phyloP scores from a whole-genome alignment of 495 filamentous ascomycete species.

The Neurospora terricola region DNA sequence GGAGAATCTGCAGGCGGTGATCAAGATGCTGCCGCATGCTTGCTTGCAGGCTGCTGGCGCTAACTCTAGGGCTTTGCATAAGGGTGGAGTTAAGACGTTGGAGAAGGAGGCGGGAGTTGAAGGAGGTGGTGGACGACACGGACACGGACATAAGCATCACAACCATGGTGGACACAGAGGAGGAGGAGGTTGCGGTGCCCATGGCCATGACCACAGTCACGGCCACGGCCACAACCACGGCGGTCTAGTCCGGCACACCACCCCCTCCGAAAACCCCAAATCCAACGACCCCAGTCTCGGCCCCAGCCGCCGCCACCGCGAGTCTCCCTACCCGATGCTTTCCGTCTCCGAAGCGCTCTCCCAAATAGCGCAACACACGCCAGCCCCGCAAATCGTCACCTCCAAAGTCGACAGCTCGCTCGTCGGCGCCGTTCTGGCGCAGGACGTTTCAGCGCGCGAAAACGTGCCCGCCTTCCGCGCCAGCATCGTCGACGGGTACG shows the following conservation, averaged over 20 bases:
- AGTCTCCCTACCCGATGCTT: conserved; percentile 88
- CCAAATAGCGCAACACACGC: conserved; percentile 62
- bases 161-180: conserved; percentile 36
- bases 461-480: conserved; percentile 86
- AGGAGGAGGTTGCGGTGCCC: conserved; percentile 15
- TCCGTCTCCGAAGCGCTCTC: conserved; percentile 70
- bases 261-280: conserved; percentile 35
- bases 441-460: conserved; percentile 70
- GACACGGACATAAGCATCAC: conserved; percentile 23
- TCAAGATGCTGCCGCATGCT: conserved; percentile 87
- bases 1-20: conserved; percentile 86
- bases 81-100: conserved; percentile 70
- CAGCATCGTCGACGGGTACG: conserved; percentile 97
- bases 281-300: conserved; percentile 80
- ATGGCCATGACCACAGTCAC: conserved; percentile 47
- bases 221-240: conserved; percentile 54
- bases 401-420: conserved; percentile 50
- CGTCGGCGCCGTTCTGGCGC: conserved; percentile 68
- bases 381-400: conserved; percentile 43
- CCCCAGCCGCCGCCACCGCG: conserved; percentile 64
- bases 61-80: conserved; percentile 71
- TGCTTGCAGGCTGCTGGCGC: conserved; percentile 80
- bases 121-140: conserved; percentile 14
- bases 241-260: conserved; percentile 62
- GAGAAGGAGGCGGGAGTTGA: conserved; percentile 67